phyloP scores from a whole-genome alignment of 1,284 basidiomycete species.

The Irpex sp. region DNA sequence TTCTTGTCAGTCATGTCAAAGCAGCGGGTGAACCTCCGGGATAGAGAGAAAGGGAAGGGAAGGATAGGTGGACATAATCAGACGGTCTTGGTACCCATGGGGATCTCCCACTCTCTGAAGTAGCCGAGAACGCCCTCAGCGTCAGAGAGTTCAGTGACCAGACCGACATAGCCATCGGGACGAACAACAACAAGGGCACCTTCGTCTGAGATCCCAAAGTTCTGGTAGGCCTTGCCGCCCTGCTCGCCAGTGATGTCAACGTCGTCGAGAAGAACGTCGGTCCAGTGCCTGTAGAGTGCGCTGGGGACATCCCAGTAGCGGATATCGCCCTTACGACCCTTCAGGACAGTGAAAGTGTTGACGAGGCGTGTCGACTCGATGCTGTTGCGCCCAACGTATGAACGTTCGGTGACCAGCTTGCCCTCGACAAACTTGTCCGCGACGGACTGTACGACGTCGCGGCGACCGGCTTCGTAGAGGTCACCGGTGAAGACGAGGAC shows the following conservation, averaged over 20 bases:
- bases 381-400: neutral
- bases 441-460: conserved; percentile 28
- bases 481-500: neutral
- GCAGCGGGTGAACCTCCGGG: neutral
- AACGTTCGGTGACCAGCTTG: neutral
- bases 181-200: neutral
- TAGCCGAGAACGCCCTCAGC: neutral
- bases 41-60: neutral
- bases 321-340: neutral
- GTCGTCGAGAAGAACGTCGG: neutral
- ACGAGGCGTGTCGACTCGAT: neutral
- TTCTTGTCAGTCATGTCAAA: neutral
- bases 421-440: neutral
- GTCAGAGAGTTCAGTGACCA: neutral
- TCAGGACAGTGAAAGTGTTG: neutral
- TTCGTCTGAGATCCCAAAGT: conserved; percentile 1
- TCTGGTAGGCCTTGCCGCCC: neutral
- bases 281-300: neutral
- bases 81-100: neutral
- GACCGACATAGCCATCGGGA: neutral
- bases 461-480: conserved; percentile 35
- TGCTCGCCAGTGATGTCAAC: conserved; percentile 1
- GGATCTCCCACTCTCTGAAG: neutral
- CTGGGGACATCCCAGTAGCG: neutral
- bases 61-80: neutral